Conservation (phyloP, 768 basidiomycete species). For the Rubroboletus satanas region DNA sequence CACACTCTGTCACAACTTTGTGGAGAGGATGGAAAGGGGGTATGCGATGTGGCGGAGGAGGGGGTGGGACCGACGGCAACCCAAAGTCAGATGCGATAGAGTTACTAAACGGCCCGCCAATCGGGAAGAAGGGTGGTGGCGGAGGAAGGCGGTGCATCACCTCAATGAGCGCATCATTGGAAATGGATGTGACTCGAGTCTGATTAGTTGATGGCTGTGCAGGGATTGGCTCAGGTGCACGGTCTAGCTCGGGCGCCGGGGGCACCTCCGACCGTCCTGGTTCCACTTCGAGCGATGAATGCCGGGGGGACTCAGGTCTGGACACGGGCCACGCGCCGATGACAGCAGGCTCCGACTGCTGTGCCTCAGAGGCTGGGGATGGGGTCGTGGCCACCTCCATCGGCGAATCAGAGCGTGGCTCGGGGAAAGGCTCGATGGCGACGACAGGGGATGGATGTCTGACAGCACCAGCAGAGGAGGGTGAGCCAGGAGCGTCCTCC, state of each 20-base stretch:
- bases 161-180: slow-evolving; percentile 6
- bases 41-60: slow-evolving; percentile 7
- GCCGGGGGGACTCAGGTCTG: slow-evolving; percentile 32
- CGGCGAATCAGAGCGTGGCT: slow-evolving; percentile 42
- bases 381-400: slow-evolving; percentile 46
- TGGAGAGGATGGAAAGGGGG: slow-evolving; percentile 15
- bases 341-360: slow-evolving; percentile 34
- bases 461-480: neutral
- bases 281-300: slow-evolving; percentile 14
- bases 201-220: slow-evolving; percentile 1
- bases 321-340: slow-evolving; percentile 44
- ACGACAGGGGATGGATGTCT: slow-evolving; percentile 17
- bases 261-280: slow-evolving; percentile 5
- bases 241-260: neutral
- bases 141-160: slow-evolving; percentile 21
- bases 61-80: slow-evolving; percentile 13
- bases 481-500: slow-evolving; percentile 11
- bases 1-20: slow-evolving; percentile 15
- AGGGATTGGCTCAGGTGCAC: slow-evolving; percentile 4
- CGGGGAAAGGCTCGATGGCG: slow-evolving; percentile 13
- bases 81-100: slow-evolving; percentile 20
- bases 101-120: slow-evolving; percentile 17
- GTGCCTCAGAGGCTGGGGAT: slow-evolving; percentile 16
- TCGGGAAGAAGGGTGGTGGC: slow-evolving; percentile 16
- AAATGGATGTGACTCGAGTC: slow-evolving; percentile 13